Evolutionary conservation across 2,329 filamentous ascomycete species (phyloP), one percentile per base, ranked within the genome.

Genomic region (Phaeophleospora eucalypticola): DNA sequence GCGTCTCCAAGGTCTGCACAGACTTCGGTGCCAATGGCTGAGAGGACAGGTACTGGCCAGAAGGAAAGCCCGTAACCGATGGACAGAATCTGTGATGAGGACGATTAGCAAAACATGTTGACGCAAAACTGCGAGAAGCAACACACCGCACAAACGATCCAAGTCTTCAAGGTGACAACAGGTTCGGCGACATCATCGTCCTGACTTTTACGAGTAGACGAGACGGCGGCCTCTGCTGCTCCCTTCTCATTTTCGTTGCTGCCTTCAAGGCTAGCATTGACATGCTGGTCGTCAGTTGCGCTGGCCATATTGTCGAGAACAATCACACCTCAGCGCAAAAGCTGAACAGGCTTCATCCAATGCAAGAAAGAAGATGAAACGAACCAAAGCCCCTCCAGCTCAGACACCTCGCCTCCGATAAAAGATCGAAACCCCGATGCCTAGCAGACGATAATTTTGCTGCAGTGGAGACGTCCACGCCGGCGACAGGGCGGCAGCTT

Each of bases 21-120:
- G 20, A 65, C 41, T 36, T 48, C 37, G 6, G 39, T 53, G 10
- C 59, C 61, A 41, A 65, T 63, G 4, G 61, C 55, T 12, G 61
- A 48, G 34, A 64, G 45, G 4, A 61, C 56, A 2, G 64, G 64
- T 16, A 67, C 52, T 15, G 60, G 57, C 56, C 57, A 65, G 52
- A 66, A 67, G 3, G 63, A 65, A 15, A 67, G 56, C 32, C 64
- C 64, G 57, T 67, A 66, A 19, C 58, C 61, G 8, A 58, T 60
- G 4, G 64, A 63, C 4, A 67, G 53, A 43, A 66, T 65, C 54
- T 57, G 35, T 33, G 7, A 12, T 27, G 3, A 20, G 21, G 19
- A 33, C 32, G n/a, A n/a, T n/a, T n/a, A n/a, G n/a, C n/a, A n/a
- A 15, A 19, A 21, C 33, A 24, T 24, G 4, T 10, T 16, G 18